phyloP scores from a whole-genome alignment of 2,329 filamentous ascomycete genomes.

The Aureobasidium sp. region DNA sequence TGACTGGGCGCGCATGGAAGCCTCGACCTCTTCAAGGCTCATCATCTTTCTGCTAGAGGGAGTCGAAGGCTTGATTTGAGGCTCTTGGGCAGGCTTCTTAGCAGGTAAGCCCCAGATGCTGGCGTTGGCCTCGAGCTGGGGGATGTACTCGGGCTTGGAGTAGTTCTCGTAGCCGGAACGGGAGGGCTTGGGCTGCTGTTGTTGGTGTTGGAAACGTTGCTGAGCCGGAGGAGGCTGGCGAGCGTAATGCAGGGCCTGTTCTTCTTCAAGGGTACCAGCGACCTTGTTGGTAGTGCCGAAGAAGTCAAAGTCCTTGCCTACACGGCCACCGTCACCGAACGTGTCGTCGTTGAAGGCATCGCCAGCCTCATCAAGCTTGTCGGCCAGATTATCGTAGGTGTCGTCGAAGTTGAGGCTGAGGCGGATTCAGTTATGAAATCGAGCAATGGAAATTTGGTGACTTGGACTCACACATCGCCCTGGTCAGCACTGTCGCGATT shows the following conservation, averaged over 20 bases:
- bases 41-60: constrained; percentile 66
- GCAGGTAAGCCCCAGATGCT: constrained; percentile 80
- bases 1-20: constrained; percentile 71
- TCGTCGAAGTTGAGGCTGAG: constrained; percentile 81
- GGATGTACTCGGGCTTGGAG: constrained; percentile 72
- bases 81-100: constrained; percentile 37
- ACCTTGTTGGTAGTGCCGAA: constrained; percentile 88
- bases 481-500: constrained; percentile 53
- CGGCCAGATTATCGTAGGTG: constrained; percentile 90
- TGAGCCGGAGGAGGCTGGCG: constrained; percentile 57
- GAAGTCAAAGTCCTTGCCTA: constrained; percentile 96
- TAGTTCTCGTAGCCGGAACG: constrained; percentile 90
- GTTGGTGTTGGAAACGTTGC: constrained; percentile 23
- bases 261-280: constrained; percentile 78
- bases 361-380: constrained; percentile 82
- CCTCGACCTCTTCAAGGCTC: constrained; percentile 95
- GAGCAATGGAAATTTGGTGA: constrained; percentile 7
- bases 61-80: constrained; percentile 23
- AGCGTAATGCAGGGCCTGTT: constrained; percentile 76
- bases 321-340: constrained; percentile 54
- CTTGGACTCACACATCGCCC: constrained; percentile 50
- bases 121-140: constrained; percentile 85
- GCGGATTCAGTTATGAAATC: constrained; percentile 26
- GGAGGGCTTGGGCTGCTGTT: constrained; percentile 51
- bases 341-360: constrained; percentile 97